A percentile compares a stretch with the other conserved stretches of the same genome.
Evolutionary conservation across 106 monocot genomes (phyloP).

Genomic region (Acanthochlamys bracteata): DNA sequence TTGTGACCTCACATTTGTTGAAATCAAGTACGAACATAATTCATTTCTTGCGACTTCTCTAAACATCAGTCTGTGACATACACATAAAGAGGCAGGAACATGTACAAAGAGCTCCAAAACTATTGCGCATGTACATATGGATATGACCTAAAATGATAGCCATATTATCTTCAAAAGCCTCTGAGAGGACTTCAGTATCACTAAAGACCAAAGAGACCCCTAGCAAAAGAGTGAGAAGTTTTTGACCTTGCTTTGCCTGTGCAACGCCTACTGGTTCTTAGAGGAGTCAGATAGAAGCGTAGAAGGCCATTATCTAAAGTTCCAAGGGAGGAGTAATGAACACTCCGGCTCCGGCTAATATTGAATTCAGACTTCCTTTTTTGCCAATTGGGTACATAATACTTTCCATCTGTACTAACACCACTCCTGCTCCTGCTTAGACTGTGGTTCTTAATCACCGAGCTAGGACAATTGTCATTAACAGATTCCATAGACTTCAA

Average conservation of each 20-base stretch:
- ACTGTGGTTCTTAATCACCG: slow-evolving; percentile 16
- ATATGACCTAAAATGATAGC: not conserved
- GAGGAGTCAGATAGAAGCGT: slow-evolving; percentile 89
- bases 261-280: slow-evolving; percentile 66
- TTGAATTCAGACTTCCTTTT: slow-evolving; percentile 31
- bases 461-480: slow-evolving; percentile 12
- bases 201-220: slow-evolving; percentile 56
- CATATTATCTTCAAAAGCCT: not conserved
- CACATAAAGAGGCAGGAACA: not conserved
- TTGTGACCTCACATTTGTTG: no score
- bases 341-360: slow-evolving; percentile 74
- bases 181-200: slow-evolving; percentile 1
- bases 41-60: not conserved
- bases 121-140: not conserved
- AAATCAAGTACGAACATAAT: not conserved
- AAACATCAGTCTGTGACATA: not conserved
- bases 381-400: slow-evolving; percentile 23
- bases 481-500: slow-evolving; percentile 10
- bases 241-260: slow-evolving; percentile 44
- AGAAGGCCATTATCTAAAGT: slow-evolving; percentile 83
- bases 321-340: slow-evolving; percentile 70
- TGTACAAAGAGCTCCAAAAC: not conserved
- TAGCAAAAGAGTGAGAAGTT: slow-evolving; percentile 47
- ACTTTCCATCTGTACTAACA: slow-evolving; percentile 24
- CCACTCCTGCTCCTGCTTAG: slow-evolving; percentile 13